Evolutionary conservation across 1,139 yeast species (phyloP).

Genomic region (Arxiozyma slooffiae): DNA sequence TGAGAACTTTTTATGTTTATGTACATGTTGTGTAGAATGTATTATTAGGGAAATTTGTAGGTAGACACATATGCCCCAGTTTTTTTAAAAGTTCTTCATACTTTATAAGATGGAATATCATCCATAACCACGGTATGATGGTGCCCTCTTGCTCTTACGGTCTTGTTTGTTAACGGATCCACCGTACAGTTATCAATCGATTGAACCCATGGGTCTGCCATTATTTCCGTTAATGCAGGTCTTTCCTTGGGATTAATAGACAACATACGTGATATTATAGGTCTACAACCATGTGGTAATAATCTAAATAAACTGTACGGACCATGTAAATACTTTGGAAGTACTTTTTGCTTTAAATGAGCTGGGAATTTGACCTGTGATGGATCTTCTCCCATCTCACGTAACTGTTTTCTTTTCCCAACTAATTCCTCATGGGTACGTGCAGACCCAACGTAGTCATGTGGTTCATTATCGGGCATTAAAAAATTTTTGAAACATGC

Average conservation of each 20-base stretch:
- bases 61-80: not conserved
- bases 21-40: not conserved
- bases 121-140: constrained; percentile 45
- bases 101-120: constrained; percentile 19
- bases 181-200: constrained; percentile 43
- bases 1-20: not conserved
- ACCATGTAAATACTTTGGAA: constrained; percentile 38
- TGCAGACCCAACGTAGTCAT: constrained; percentile 39
- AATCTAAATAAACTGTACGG: constrained; percentile 82
- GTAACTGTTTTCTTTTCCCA: constrained; percentile 17
- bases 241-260: constrained; percentile 58
- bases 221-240: constrained; percentile 58
- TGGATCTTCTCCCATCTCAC: not conserved
- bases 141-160: constrained; percentile 41
- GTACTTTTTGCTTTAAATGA: constrained; percentile 10
- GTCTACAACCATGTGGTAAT: constrained; percentile 76
- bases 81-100: not conserved
- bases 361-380: constrained; percentile 4
- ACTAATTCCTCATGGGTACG: constrained; percentile 37
- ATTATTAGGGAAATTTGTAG: no score
- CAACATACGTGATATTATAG: constrained; percentile 65
- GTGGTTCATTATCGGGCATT: constrained; percentile 36
- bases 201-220: constrained; percentile 61
- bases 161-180: constrained; percentile 25
- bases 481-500: constrained; percentile 59